Percentiles rank a stretch among this genome's conserved stretches.
Evolutionary conservation across 2,329 filamentous ascomycete species (phyloP).

Genomic region (Monosporascus cannonballus): DNA sequence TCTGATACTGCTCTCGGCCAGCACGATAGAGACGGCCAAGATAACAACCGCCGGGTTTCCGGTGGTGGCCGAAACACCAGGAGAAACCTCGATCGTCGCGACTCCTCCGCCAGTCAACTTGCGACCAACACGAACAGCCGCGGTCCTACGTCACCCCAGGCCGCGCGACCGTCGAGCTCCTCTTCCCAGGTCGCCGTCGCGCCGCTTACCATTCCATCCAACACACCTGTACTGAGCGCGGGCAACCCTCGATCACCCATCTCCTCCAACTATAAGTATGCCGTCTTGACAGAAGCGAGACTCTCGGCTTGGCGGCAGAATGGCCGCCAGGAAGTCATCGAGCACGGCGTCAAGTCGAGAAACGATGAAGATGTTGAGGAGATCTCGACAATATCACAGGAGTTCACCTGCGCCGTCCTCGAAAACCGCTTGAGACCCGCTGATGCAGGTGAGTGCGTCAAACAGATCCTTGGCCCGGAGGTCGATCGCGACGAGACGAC

Average conservation of each 20-base stretch:
- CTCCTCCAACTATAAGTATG: constrained; percentile 59
- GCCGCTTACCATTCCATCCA: constrained; percentile 18
- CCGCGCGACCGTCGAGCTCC: constrained; percentile 30
- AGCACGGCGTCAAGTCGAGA: constrained; percentile 58
- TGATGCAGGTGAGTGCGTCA: constrained; percentile 67
- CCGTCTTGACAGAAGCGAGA: constrained; percentile 65
- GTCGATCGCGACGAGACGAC: constrained; percentile 38
- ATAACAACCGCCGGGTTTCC: constrained; percentile 36
- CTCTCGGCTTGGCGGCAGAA: constrained; percentile 61
- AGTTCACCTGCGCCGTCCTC: constrained; percentile 71
- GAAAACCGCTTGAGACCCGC: constrained; percentile 59
- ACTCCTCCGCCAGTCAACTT: constrained; percentile 37
- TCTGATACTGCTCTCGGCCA: constrained; percentile 49
- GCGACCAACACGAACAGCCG: constrained; percentile 20
- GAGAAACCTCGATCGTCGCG: constrained; percentile 43
- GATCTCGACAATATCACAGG: constrained; percentile 72
- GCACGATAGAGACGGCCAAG: constrained; percentile 47
- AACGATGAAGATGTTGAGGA: constrained; percentile 62
- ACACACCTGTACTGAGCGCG: constrained; percentile 15
- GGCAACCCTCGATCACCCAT: constrained; percentile 25
- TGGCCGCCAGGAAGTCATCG: constrained; percentile 62
- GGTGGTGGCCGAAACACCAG: constrained; percentile 40
- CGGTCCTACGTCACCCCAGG: constrained; percentile 26
- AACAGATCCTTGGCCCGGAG: constrained; percentile 62
- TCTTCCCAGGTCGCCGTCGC: constrained; percentile 27